Evolutionary conservation across 352 stramenopile genomes (phyloP), one percentile per base, ranked within the genome.

Genomic region (Pythium aristosporum): DNA sequence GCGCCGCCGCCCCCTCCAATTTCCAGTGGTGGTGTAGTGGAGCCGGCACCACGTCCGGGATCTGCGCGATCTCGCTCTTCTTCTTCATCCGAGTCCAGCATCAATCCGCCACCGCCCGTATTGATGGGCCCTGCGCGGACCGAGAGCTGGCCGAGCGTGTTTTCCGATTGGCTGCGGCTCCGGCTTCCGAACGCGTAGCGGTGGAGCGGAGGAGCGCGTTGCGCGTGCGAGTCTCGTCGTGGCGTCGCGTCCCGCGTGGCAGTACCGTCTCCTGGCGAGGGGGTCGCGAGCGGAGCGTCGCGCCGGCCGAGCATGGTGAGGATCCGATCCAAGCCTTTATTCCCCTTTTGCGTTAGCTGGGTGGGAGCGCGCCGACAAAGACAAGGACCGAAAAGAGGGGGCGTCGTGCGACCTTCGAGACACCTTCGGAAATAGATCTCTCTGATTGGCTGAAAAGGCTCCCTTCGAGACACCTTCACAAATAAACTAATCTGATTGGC

Each of bases 121-220:
- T 39, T 15, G 34, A 39, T 39, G 25, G 37, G 20, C 4, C 23
- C 42, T 12, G 34, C 18, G 49, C 32, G 37, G 12, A 46, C 12
- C 8, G 46, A 23, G 12, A 15, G 9, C n/a, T 48, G 28, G 18
- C 23, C 48, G 1, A 61, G 30, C 20, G 36, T 36, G 50, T 67
- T 65, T 37, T 73, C 66, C 34, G 66, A 73, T 41, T 73, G 66
- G 52, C 66, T 73, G 34, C 66, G 66, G 9, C 60, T 11, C 10
- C 64, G 64, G 44, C 30, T 67, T 30, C 34, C 34, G 50, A 32
- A 5, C 10, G 47, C 46, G 30, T 63, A 49, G 25, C 41, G 48
- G 21, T 47, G 46, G 28, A 18, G 18, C 42, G 43, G 42, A n/a
- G 21, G 43, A 16, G 53, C 18, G 1, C 28, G 12, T 21, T 46